A percentile compares a stretch with the other conserved stretches of the same genome.
These are phyloP conservation scores for Fusarium ramigenum DNA, from an alignment of 2,329 filamentous ascomycete genomes.

Conservation along the genomic window DNA sequence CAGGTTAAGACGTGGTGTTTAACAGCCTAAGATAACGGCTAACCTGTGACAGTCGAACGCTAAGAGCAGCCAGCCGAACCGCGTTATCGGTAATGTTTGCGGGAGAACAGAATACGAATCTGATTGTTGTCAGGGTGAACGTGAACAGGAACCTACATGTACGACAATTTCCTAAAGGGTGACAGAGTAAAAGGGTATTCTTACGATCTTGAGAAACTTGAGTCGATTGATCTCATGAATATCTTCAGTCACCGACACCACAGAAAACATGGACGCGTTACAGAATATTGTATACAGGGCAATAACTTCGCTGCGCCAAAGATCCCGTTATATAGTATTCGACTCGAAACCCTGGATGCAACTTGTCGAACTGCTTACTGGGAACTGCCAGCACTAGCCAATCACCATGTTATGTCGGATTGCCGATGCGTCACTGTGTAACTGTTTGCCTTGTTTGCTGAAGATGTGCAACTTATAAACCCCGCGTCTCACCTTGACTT, in stretches of 20 bases:
- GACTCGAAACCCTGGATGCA: neutral
- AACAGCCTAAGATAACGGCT: neutral
- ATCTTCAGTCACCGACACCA: neutral
- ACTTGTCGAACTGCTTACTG: neutral
- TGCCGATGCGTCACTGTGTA: neutral
- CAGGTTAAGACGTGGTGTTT: neutral
- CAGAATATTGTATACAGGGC: neutral
- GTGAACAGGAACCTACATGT: neutral
- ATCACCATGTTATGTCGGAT: neutral
- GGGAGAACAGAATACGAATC: neutral
- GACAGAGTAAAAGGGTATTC: too few relatives aligned
- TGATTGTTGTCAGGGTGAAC: neutral
- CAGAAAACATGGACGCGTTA: rapidly evolving
- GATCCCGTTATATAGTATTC: too few relatives aligned
- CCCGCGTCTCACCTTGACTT: neutral
- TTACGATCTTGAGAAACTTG: neutral
- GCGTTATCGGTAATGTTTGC: neutral
- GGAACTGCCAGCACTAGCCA: neutral
- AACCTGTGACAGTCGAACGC: neutral
- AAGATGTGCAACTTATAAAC: neutral
- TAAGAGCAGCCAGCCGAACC: neutral
- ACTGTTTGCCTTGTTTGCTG: neutral
- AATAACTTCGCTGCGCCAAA: rapidly evolving
- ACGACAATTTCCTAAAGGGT: neutral
- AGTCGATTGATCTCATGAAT: neutral